Conservation (phyloP, 345 rosid genomes). For the Rhizophora mangle region DNA sequence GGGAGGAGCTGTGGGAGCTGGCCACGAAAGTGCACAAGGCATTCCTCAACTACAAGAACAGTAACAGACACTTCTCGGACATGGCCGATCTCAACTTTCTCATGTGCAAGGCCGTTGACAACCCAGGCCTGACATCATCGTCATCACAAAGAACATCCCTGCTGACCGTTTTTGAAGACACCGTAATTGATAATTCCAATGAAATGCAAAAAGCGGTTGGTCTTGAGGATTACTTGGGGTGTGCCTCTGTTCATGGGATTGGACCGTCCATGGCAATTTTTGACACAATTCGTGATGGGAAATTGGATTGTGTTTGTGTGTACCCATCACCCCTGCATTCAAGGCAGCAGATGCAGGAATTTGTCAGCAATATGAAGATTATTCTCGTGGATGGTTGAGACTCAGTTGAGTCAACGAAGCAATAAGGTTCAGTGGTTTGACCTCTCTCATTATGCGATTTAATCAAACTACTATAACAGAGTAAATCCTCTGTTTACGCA, state of each 20-base stretch:
- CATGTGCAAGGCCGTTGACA: constrained; percentile 53
- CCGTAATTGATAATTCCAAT: constrained; percentile 26
- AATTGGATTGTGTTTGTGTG: constrained; percentile 40
- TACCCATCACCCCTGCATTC: constrained; percentile 56
- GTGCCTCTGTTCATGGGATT: constrained; percentile 49
- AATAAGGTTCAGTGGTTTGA: too few relatives aligned
- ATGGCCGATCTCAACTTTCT: constrained; percentile 53
- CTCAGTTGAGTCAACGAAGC: too few relatives aligned
- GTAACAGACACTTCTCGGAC: constrained; percentile 45
- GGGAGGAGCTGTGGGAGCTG: constrained; percentile 40
- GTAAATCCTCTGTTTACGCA: too few relatives aligned
- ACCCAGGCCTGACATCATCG: constrained; percentile 42
- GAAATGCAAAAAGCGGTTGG: constrained; percentile 27
- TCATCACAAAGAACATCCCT: constrained; percentile 41
- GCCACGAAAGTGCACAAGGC: constrained; percentile 37
- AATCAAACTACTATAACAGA: too few relatives aligned
- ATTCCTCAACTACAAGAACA: constrained; percentile 25
- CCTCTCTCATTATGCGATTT: too few relatives aligned
- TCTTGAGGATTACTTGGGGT: constrained; percentile 45
- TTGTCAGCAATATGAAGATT: constrained; percentile 37
- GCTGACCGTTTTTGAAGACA: constrained; percentile 48
- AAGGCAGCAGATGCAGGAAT: constrained; percentile 41
- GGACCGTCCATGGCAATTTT: constrained; percentile 48
- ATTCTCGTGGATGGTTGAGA: constrained; percentile 29
- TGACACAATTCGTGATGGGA: constrained; percentile 43